A percentile compares a stretch with the other conserved stretches of the same genome.
Conservation (phyloP, 257 asterid species). For the Przewalskia tangutica region DNA sequence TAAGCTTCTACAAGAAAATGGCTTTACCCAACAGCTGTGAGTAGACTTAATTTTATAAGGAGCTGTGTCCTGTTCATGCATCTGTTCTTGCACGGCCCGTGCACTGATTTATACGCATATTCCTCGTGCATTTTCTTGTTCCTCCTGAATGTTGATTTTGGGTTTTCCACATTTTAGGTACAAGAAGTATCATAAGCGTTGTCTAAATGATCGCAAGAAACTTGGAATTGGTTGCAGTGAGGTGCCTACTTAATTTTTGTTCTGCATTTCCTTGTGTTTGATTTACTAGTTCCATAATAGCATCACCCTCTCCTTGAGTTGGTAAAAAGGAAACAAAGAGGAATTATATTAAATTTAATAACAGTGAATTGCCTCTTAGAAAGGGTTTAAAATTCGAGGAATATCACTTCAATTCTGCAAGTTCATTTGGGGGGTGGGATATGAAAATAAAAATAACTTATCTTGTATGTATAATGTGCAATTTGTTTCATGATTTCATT, state of each 20-base stretch:
- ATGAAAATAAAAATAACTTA: not conserved
- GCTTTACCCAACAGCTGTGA: slow-evolving; percentile 89
- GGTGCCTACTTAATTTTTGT: slow-evolving; percentile 31
- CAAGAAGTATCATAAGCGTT: slow-evolving; percentile 65
- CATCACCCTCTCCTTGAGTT: not conserved
- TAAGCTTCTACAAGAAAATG: slow-evolving; percentile 84
- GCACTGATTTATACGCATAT: not conserved
- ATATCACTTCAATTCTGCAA: not conserved
- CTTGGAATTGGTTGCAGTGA: slow-evolving; percentile 92
- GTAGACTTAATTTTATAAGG: slow-evolving; percentile 17
- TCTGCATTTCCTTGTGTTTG: not conserved
- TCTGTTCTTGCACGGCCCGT: not conserved
- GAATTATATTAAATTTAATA: not conserved
- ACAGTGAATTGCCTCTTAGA: not conserved
- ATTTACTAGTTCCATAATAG: not conserved
- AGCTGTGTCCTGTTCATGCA: not conserved
- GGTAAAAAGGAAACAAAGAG: not conserved
- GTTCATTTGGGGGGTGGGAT: not conserved
- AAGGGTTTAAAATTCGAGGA: not conserved
- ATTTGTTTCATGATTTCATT: not conserved
- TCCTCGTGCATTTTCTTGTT: not conserved
- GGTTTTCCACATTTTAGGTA: slow-evolving; percentile 40
- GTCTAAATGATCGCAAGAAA: slow-evolving; percentile 72
- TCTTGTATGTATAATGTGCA: not conserved
- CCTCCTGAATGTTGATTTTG: slow-evolving; percentile 3